phyloP scores from a whole-genome alignment of 1,139 yeast species.

The Suhomyces ambrosiae region DNA sequence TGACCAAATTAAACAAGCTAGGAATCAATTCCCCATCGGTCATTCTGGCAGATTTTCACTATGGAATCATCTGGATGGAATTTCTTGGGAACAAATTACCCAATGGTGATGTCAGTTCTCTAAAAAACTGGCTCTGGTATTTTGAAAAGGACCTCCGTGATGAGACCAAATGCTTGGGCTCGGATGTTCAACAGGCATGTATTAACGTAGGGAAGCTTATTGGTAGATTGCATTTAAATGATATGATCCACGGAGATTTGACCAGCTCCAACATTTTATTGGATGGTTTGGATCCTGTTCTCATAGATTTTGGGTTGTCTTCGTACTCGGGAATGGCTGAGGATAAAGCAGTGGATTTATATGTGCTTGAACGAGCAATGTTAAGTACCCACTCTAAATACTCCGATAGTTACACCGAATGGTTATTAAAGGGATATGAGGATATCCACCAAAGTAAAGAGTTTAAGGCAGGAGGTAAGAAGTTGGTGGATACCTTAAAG shows the following conservation, averaged over 20 bases:
- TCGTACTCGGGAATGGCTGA: slow-evolving; percentile 78
- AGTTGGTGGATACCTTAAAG: slow-evolving; percentile 56
- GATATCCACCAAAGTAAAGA: slow-evolving; percentile 34
- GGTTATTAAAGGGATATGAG: slow-evolving; percentile 77
- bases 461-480: slow-evolving; percentile 39
- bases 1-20: slow-evolving; percentile 57
- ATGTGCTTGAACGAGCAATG: slow-evolving; percentile 91
- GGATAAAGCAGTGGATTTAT: slow-evolving; percentile 94
- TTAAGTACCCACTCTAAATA: slow-evolving; percentile 84
- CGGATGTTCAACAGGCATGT: slow-evolving; percentile 45
- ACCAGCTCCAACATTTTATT: slow-evolving; percentile 87
- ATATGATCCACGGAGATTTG: slow-evolving; percentile 91
- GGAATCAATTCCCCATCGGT: slow-evolving; percentile 71
- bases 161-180: slow-evolving; percentile 28
- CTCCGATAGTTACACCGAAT: slow-evolving; percentile 61
- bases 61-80: slow-evolving; percentile 92
- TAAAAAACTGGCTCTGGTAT: slow-evolving; percentile 74
- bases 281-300: slow-evolving; percentile 48
- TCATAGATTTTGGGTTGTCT: slow-evolving; percentile 91
- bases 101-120: slow-evolving; percentile 53
- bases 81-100: slow-evolving; percentile 56
- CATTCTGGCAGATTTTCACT: slow-evolving; percentile 69
- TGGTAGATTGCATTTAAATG: slow-evolving; percentile 72
- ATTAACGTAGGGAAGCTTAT: slow-evolving; percentile 65
- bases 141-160: slow-evolving; percentile 39